Conservation (phyloP, 306 rosid genomes). For the Albizia julibrissin region DNA sequence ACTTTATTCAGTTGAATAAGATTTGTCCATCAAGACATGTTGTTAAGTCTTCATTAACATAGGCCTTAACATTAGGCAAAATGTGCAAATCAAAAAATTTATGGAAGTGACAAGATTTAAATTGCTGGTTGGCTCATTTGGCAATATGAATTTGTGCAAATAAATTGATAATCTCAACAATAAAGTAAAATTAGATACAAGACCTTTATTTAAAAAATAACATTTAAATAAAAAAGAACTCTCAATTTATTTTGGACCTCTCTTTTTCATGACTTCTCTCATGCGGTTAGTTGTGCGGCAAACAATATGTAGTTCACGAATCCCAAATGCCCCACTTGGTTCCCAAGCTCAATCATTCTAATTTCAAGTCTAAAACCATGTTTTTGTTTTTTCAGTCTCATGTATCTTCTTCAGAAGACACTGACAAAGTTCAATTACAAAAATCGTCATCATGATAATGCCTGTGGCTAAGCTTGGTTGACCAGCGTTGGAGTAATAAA, state of each 20-base stretch:
- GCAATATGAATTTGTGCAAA: not conserved
- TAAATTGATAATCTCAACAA: not conserved
- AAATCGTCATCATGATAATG: conserved; percentile 13
- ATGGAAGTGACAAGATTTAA: not conserved
- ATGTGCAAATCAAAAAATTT: not conserved
- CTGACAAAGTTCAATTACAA: not conserved
- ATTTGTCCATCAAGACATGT: conserved; percentile 14
- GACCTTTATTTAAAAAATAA: not conserved
- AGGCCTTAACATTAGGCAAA: not conserved
- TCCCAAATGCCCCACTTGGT: not conserved
- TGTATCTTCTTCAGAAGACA: conserved; percentile 1
- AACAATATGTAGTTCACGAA: not conserved
- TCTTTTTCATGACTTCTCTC: not conserved
- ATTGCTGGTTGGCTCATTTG: not conserved
- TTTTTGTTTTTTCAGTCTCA: not conserved
- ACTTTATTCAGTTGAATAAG: conserved; percentile 14
- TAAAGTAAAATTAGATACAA: not conserved
- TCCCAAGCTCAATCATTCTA: not conserved
- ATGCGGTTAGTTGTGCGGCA: not conserved
- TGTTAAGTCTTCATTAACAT: not conserved
- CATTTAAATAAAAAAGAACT: not conserved
- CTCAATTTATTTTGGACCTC: not conserved
- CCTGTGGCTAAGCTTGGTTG: not conserved
- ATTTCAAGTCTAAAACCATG: conserved; percentile 9
- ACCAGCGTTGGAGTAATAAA: not conserved